These are phyloP conservation scores for Tylopilus orsonianus DNA, from an alignment of 1,284 basidiomycete species.

Conservation along the genomic window DNA sequence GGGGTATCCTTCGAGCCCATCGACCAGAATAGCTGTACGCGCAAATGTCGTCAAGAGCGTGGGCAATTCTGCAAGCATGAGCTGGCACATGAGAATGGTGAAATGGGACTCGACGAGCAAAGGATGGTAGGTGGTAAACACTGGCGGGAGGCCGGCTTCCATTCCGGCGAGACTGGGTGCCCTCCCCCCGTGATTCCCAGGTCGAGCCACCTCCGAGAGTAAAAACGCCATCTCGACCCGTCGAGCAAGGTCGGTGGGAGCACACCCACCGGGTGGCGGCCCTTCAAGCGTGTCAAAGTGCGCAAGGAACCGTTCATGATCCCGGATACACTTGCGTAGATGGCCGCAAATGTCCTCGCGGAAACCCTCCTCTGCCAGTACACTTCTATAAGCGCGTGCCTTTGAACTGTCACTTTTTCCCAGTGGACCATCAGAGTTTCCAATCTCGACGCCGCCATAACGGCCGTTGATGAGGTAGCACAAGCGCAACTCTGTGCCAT, in stretches of 20 bases:
- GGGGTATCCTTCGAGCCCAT: slow-evolving; percentile 81
- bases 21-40: slow-evolving; percentile 62
- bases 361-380: slow-evolving; percentile 51
- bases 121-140: slow-evolving; percentile 83
- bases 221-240: slow-evolving; percentile 65
- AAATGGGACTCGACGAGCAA: slow-evolving; percentile 81
- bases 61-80: slow-evolving; percentile 73
- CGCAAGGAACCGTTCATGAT: slow-evolving; percentile 75
- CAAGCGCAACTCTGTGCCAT: slow-evolving; percentile 70
- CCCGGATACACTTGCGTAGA: slow-evolving; percentile 70
- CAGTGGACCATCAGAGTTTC: slow-evolving; percentile 71
- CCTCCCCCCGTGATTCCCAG: slow-evolving; percentile 49
- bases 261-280: slow-evolving; percentile 21
- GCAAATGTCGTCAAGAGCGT: slow-evolving; percentile 60
- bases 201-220: slow-evolving; percentile 63
- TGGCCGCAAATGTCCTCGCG: slow-evolving; percentile 57
- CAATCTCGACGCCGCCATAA: slow-evolving; percentile 76
- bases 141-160: slow-evolving; percentile 42
- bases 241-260: slow-evolving; percentile 48
- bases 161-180: slow-evolving; percentile 26
- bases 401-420: slow-evolving; percentile 60
- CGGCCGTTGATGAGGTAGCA: slow-evolving; percentile 68
- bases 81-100: slow-evolving; percentile 65
- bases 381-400: slow-evolving; percentile 57
- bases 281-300: slow-evolving; percentile 75